Percentiles rank a stretch among this genome's conserved stretches.
Evolutionary conservation across 257 asterid species (phyloP).

Genomic region (Solanum chmielewskii): DNA sequence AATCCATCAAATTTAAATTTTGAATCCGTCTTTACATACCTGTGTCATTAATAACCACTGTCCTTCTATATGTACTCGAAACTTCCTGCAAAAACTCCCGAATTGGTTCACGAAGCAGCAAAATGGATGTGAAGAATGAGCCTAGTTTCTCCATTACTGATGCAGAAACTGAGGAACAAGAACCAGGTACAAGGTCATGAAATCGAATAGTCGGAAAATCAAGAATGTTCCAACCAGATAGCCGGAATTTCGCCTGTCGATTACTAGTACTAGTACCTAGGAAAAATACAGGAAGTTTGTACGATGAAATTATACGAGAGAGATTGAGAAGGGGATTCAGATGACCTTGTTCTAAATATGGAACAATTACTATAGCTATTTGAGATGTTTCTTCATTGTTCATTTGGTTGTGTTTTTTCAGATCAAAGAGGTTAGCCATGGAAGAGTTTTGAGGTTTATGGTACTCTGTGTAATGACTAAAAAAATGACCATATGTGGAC

Average conservation of each 20-base stretch:
- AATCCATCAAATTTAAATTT: neutral
- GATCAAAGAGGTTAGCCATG: neutral
- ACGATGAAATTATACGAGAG: neutral
- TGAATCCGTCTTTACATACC: neutral
- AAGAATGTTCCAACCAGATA: neutral
- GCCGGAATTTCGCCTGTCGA: neutral
- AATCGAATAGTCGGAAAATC: neutral
- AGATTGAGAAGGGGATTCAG: neutral
- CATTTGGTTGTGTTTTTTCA: neutral
- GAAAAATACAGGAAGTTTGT: neutral
- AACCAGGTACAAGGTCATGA: neutral
- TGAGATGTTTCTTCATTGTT: neutral
- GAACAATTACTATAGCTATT: neutral
- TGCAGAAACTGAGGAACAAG: neutral
- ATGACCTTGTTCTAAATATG: neutral
- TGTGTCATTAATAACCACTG: neutral
- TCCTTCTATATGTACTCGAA: neutral
- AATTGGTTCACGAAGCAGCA: neutral
- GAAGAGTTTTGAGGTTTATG: neutral
- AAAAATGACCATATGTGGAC: neutral
- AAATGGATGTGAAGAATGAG: neutral
- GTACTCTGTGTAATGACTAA: neutral
- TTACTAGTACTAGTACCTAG: neutral
- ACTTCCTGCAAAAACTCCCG: neutral
- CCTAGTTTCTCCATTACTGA: neutral